These are phyloP conservation scores for Lyophyllum decastes DNA, from an alignment of 768 basidiomycete species.

Conservation along the genomic window DNA sequence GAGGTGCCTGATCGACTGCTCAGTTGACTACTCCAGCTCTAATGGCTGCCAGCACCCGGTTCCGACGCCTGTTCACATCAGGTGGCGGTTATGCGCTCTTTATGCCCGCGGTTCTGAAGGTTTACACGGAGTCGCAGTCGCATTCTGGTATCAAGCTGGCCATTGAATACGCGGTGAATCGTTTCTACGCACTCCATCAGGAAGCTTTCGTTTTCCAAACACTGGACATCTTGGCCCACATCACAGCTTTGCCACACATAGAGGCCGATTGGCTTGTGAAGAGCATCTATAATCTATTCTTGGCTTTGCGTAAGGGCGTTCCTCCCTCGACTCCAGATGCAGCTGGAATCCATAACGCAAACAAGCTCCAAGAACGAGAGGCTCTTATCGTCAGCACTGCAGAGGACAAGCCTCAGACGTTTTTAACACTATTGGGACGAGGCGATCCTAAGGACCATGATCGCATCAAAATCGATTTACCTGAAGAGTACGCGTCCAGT, in stretches of 20 bases:
- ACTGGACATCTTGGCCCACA: constrained; percentile 59
- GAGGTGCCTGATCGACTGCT: constrained; percentile 1
- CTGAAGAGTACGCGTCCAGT: constrained; percentile 61
- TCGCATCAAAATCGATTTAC: constrained; percentile 46
- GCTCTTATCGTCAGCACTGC: constrained; percentile 68
- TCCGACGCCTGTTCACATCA: constrained; percentile 72
- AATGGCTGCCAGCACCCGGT: constrained; percentile 77
- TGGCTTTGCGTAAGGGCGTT: constrained; percentile 50
- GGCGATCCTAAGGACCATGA: constrained; percentile 41
- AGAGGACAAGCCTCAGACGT: constrained; percentile 73
- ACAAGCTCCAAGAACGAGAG: constrained; percentile 67
- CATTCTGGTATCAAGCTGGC: constrained; percentile 62
- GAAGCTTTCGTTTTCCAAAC: constrained; percentile 77
- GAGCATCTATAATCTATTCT: constrained; percentile 59
- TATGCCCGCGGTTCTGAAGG: constrained; percentile 71
- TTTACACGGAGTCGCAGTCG: constrained; percentile 61
- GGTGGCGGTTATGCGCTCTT: constrained; percentile 75
- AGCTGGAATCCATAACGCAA: constrained; percentile 67
- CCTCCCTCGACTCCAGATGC: constrained; percentile 48
- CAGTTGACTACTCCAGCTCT: constrained; percentile 42
- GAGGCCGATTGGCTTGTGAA: constrained; percentile 55
- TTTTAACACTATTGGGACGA: constrained; percentile 55
- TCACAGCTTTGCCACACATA: constrained; percentile 49
- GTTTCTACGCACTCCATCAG: constrained; percentile 74
- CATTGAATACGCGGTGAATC: constrained; percentile 69